These are phyloP conservation scores for Cercospora janseana DNA, from an alignment of 2,329 filamentous ascomycete species.

Conservation along the genomic window DNA sequence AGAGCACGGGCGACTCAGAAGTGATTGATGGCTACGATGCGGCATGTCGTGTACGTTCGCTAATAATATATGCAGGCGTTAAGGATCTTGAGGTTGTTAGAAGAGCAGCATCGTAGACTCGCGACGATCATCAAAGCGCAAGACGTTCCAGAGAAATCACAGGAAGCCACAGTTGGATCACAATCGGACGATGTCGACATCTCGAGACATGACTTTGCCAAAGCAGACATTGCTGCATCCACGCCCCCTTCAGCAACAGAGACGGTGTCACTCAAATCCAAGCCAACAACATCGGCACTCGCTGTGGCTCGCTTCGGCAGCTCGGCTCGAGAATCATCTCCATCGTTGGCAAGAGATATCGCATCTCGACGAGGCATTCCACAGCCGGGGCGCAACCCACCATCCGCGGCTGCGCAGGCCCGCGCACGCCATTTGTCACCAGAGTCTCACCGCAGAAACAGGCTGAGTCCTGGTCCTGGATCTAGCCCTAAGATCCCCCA, in stretches of 20 bases:
- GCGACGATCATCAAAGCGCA: slow-evolving; percentile 77
- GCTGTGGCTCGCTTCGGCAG: slow-evolving; percentile 30
- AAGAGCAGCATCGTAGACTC: slow-evolving; percentile 81
- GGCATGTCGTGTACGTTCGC: not conserved
- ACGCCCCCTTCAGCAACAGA: not conserved
- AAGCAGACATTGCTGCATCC: slow-evolving; percentile 26
- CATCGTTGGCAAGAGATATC: slow-evolving; percentile 41
- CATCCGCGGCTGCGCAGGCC: slow-evolving; percentile 33
- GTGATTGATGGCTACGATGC: slow-evolving; percentile 36
- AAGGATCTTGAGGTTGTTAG: slow-evolving; percentile 78
- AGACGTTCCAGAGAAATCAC: slow-evolving; percentile 18
- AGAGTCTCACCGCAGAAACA: slow-evolving; percentile 30
- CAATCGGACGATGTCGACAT: slow-evolving; percentile 23
- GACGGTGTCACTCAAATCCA: slow-evolving; percentile 14
- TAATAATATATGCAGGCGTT: slow-evolving; percentile 65
- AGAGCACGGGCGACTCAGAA: slow-evolving; percentile 62
- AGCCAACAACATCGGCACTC: slow-evolving; percentile 27
- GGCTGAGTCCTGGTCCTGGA: slow-evolving; percentile 5
- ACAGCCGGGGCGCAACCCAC: slow-evolving; percentile 25
- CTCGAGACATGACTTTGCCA: slow-evolving; percentile 49
- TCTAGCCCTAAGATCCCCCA: slow-evolving; percentile 33
- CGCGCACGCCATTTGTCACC: slow-evolving; percentile 34
- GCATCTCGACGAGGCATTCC: slow-evolving; percentile 40
- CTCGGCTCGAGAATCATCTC: slow-evolving; percentile 36
- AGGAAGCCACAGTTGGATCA: not conserved